Percentiles rank a stretch among this genome's conserved stretches.
Evolutionary conservation across 768 basidiomycete species (phyloP).

Genomic region (Termitomyces sp.): DNA sequence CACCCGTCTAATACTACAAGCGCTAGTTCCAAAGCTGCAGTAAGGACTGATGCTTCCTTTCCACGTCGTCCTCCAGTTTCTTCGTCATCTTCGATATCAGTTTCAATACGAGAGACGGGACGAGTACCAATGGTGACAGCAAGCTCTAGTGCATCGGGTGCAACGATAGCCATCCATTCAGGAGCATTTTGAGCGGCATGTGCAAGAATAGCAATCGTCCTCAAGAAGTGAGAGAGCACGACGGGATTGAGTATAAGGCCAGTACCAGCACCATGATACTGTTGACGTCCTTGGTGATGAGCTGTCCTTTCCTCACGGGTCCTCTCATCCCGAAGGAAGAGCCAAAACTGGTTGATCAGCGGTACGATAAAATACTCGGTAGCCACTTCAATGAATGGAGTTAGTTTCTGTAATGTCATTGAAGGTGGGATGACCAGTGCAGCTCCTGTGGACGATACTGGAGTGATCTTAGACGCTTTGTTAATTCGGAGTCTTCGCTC

Average conservation of each 20-base stretch:
- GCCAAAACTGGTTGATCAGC: slow-evolving; percentile 91
- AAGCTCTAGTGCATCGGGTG: slow-evolving; percentile 78
- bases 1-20: slow-evolving; percentile 73
- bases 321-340: slow-evolving; percentile 84
- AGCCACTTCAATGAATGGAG: slow-evolving; percentile 64
- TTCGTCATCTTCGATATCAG: slow-evolving; percentile 28
- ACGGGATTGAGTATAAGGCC: slow-evolving; percentile 79
- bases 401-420: slow-evolving; percentile 13
- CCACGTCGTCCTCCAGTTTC: slow-evolving; percentile 25
- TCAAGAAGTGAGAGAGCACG: slow-evolving; percentile 69
- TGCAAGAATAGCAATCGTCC: slow-evolving; percentile 71
- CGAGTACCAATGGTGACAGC: slow-evolving; percentile 74
- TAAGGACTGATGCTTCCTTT: slow-evolving; percentile 71
- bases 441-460: slow-evolving; percentile 24
- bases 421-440: background rate
- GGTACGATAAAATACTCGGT: slow-evolving; percentile 88
- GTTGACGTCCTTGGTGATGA: slow-evolving; percentile 43
- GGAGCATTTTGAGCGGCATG: slow-evolving; percentile 79
- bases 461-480: slow-evolving; percentile 39
- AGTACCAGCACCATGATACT: slow-evolving; percentile 71
- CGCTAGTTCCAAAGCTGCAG: slow-evolving; percentile 70
- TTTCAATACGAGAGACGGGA: slow-evolving; percentile 43
- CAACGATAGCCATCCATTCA: slow-evolving; percentile 76
- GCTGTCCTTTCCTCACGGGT: slow-evolving; percentile 67
- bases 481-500: slow-evolving; percentile 71